Percentiles rank a stretch among this genome's conserved stretches.
These are phyloP conservation scores for Periconia sp. DNA, from an alignment of 2,329 filamentous ascomycete species.

Conservation along the genomic window DNA sequence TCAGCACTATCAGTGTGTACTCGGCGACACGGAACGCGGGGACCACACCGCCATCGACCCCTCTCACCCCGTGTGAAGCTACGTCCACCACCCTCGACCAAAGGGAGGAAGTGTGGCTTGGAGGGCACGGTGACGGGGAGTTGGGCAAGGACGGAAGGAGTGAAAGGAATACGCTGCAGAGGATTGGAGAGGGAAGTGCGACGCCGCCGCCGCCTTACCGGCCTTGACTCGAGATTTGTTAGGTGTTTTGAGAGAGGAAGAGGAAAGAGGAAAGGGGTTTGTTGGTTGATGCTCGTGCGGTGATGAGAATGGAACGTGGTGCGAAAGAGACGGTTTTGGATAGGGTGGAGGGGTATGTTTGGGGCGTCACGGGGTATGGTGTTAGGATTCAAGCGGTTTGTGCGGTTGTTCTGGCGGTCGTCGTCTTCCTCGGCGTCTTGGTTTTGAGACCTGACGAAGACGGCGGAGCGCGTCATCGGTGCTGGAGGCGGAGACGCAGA, in stretches of 20 bases:
- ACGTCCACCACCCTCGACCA: too few relatives aligned
- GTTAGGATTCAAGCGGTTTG: not conserved
- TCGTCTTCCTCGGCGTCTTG: conserved; percentile 1
- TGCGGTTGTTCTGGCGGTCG: not conserved
- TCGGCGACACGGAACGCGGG: conserved; percentile 2
- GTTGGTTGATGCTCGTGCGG: not conserved
- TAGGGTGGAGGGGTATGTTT: not conserved
- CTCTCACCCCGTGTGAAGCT: not conserved
- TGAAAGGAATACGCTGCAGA: not conserved
- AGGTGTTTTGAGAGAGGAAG: not conserved
- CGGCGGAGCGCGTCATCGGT: not conserved
- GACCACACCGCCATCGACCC: not conserved
- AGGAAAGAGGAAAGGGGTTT: not conserved
- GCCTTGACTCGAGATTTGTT: conserved; percentile 6
- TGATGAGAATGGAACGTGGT: not conserved
- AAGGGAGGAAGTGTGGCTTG: not conserved
- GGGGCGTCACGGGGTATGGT: not conserved
- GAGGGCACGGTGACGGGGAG: not conserved
- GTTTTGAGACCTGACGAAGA: not conserved
- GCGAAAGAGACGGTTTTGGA: not conserved
- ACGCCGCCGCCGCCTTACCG: conserved; percentile 20
- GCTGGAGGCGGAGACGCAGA: not conserved
- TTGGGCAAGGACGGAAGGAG: not conserved
- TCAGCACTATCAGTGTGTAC: conserved; percentile 17
- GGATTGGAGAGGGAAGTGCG: not conserved